phyloP scores from a whole-genome alignment of 148 eudicot genomes.

The Dianthus caryophyllus region DNA sequence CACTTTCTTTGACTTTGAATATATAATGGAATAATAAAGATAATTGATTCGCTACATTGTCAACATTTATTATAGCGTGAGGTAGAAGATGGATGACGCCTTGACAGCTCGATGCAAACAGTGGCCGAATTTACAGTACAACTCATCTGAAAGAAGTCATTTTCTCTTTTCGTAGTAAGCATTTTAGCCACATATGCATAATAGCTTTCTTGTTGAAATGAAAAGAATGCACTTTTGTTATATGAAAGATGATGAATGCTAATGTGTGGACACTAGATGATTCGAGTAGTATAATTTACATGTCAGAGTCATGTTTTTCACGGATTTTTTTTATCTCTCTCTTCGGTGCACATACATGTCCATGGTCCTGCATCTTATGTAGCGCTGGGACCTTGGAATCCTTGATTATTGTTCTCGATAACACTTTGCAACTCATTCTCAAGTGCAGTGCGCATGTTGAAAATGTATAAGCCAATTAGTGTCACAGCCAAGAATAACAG shows the following conservation, averaged over 20 bases:
- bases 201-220: neutral
- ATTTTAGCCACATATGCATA: neutral
- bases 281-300: neutral
- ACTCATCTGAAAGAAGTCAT: neutral
- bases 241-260: neutral
- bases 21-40: neutral
- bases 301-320: neutral
- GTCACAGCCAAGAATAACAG: slow-evolving; percentile 22
- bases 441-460: slow-evolving; percentile 12
- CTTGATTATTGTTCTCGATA: neutral
- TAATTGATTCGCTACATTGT: neutral
- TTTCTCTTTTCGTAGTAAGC: neutral
- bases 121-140: neutral
- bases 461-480: slow-evolving; percentile 27
- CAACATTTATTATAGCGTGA: neutral
- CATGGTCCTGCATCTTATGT: neutral
- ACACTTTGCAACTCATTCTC: slow-evolving; percentile 10
- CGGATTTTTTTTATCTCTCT: neutral
- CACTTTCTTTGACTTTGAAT: neutral
- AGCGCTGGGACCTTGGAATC: neutral
- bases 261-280: slow-evolving; percentile 2
- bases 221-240: slow-evolving; percentile 3
- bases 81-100: no score
- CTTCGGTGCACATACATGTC: neutral
- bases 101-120: no score